phyloP scores from a whole-genome alignment of 2,329 filamentous ascomycete genomes.

The Penicillium italicum region DNA sequence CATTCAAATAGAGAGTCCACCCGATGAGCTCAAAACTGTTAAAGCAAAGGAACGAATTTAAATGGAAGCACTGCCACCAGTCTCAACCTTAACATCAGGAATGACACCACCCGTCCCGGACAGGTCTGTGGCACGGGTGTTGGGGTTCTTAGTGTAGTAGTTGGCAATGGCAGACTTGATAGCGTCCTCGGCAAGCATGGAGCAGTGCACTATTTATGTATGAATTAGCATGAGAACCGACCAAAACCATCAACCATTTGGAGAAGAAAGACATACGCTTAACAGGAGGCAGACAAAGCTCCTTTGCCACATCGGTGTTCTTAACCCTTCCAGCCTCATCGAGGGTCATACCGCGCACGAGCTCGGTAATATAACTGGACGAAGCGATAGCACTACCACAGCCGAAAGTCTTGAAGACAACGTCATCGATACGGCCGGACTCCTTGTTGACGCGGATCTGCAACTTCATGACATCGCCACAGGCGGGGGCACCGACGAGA shows the following conservation, averaged over 20 bases:
- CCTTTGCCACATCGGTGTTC: slow-evolving; percentile 98
- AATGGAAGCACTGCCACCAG: slow-evolving; percentile 28
- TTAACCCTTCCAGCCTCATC: slow-evolving; percentile 89
- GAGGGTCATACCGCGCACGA: slow-evolving; percentile 92
- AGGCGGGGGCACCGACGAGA: slow-evolving; percentile 84
- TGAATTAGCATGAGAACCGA: slow-evolving; percentile 7
- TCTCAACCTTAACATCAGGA: slow-evolving; percentile 52
- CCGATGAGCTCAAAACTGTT: background rate
- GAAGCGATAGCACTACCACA: slow-evolving; percentile 93
- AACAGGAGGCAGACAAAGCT: slow-evolving; percentile 85
- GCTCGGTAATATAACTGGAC: slow-evolving; percentile 88
- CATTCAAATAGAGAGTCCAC: background rate
- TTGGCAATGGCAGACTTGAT: slow-evolving; percentile 90
- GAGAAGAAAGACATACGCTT: slow-evolving; percentile 61
- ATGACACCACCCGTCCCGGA: slow-evolving; percentile 69
- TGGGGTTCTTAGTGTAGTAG: slow-evolving; percentile 88
- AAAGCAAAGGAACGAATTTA: slow-evolving; percentile 15
- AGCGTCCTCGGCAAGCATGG: slow-evolving; percentile 86
- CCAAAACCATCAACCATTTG: background rate
- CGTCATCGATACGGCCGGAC: slow-evolving; percentile 84
- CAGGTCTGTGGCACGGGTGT: slow-evolving; percentile 68
- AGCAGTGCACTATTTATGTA: slow-evolving; percentile 69
- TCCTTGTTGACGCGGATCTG: slow-evolving; percentile 88
- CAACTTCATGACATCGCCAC: slow-evolving; percentile 90
- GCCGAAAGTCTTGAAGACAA: slow-evolving; percentile 98